Evolutionary conservation across 345 rosid genomes (phyloP).

Genomic region (Corchorus capsularis): DNA sequence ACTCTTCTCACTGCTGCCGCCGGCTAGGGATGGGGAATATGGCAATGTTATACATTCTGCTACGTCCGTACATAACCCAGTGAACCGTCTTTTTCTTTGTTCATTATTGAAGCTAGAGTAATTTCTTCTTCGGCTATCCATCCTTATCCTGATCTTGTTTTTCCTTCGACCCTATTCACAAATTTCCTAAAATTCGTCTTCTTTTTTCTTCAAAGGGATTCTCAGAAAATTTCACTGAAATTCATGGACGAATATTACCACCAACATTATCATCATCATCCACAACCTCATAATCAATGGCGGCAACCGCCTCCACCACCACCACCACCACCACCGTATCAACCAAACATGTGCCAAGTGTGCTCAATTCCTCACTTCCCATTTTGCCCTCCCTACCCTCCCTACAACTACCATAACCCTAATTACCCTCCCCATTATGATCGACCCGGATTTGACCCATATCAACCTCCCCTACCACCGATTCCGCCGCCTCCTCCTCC

Average conservation of each 20-base stretch:
- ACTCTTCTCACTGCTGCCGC: too few species aligned
- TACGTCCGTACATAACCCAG: too few species aligned
- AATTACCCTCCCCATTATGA: slow-evolving; percentile 40
- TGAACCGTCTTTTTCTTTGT: too few species aligned
- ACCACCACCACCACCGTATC: slow-evolving; percentile 29
- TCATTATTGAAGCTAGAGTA: too few species aligned
- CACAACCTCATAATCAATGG: slow-evolving; percentile 54
- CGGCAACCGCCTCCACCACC: slow-evolving; percentile 46
- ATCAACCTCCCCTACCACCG: slow-evolving; percentile 27
- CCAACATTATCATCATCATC: slow-evolving; percentile 4
- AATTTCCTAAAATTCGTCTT: slow-evolving; percentile 4
- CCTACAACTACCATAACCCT: slow-evolving; percentile 45
- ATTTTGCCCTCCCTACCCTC: slow-evolving; percentile 62
- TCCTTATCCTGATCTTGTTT: neutral
- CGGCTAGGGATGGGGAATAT: too few species aligned
- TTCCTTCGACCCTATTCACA: neutral
- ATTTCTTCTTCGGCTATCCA: neutral
- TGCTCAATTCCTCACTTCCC: slow-evolving; percentile 76
- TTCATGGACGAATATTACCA: slow-evolving; percentile 15
- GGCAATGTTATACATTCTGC: too few species aligned
- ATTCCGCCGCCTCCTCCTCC: slow-evolving; percentile 16
- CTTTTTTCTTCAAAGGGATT: too few species aligned
- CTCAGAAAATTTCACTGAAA: neutral
- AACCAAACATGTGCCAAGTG: slow-evolving; percentile 54
- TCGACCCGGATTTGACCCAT: slow-evolving; percentile 48